phyloP scores from a whole-genome alignment of 208 protist genomes.

The Leishmania guyanensis region DNA sequence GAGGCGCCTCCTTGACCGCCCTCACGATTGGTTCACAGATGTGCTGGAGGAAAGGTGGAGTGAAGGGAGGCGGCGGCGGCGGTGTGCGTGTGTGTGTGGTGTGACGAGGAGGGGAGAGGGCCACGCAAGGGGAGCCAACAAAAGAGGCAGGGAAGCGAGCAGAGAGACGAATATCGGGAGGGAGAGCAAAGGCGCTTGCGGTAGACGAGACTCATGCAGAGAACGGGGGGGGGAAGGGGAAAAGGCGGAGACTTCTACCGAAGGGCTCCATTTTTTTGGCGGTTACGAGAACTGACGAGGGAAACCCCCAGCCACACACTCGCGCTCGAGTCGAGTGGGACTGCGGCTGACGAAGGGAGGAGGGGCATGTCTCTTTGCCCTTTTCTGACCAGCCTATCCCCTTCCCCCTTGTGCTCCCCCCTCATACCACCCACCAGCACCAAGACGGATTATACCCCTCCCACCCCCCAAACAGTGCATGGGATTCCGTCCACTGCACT shows the following conservation, averaged over 20 bases:
- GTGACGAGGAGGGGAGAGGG: not conserved
- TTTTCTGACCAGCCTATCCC: not conserved
- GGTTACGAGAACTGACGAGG: not conserved
- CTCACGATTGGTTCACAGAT: not conserved
- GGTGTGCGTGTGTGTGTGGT: slow-evolving; percentile 4
- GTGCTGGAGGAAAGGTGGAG: not conserved
- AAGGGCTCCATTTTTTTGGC: no score
- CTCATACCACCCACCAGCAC: not conserved
- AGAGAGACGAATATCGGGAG: not conserved
- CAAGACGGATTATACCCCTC: not conserved
- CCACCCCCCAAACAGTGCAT: not conserved
- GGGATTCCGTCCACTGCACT: not conserved
- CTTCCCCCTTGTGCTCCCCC: no score
- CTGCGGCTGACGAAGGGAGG: not conserved
- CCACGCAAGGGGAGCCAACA: not conserved
- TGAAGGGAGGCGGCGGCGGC: not conserved
- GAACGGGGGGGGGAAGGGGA: not conserved
- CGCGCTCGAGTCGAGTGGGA: not conserved
- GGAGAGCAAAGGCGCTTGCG: not conserved
- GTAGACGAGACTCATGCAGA: not conserved
- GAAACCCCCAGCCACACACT: not conserved
- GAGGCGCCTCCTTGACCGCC: not conserved
- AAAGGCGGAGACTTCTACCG: not conserved
- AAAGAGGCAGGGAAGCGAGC: not conserved
- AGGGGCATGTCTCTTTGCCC: not conserved